Base-by-base conservation (phyloP, 1,284 basidiomycete species). In the Fomitopsis pinicola region DNA sequence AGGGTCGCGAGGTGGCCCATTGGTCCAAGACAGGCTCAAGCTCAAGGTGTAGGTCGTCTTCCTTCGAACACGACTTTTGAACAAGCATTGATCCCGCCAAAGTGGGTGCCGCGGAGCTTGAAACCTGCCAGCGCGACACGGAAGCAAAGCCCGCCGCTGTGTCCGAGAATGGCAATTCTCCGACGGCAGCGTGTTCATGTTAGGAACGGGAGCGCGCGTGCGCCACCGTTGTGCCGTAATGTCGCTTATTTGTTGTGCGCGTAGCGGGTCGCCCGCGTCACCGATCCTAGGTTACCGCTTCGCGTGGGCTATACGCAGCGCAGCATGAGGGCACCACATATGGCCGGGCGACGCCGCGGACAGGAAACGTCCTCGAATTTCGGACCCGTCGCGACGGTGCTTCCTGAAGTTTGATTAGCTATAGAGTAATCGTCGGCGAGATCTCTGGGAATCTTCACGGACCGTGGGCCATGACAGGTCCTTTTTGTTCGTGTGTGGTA, bases 401-500 rank as follows among this genome's bases (percentile, higher is more conserved):
- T 62, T 56, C 58, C 58, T 62, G 61, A 57, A 57, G 61, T 53
- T 28, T 59, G 61, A 62, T 59, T 42, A 42, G 54, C 46, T 59
- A 55, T 36, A 62, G 54, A 52, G 58, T 52, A 30, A 57, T 44
- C 45, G 54, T 58, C n/a, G 17, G 35, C 48, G 9, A 58, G 60
- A 61, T 61, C 60, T 61, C 19, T 35, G 14, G 57, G 55, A 57
- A 60, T 63, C 58, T 57, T 8, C n/a, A 19, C 38, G 42, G 36
- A 42, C 42, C n/a, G 17, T 35, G 19, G 1, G 52, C 7, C 33
- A 15, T 54, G 52, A 40, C 52, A 54, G 30, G 2, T 19, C 33
- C 53, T 42, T 62, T 56, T 59, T 62, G 57, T 57, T 55, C 35
- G 15, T 48, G 40, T 22, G 35, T 26, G 36, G 52, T 19, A 54